Percentiles rank a stretch among this genome's conserved stretches.
These are phyloP conservation scores for Papiliotrema laurentii DNA, from an alignment of 1,284 basidiomycete genomes.

Conservation along the genomic window DNA sequence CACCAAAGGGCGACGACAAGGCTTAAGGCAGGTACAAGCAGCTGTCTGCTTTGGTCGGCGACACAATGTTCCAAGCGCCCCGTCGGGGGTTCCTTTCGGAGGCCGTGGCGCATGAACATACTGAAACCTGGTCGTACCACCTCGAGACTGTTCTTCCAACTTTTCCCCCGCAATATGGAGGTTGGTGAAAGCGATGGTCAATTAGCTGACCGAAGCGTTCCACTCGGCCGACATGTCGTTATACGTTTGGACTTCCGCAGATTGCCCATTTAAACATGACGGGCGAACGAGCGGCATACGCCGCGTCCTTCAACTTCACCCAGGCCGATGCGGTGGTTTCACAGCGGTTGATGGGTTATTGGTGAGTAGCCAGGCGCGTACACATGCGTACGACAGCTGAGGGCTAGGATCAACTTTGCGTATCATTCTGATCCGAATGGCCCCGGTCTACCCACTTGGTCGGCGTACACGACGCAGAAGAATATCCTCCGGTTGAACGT, in stretches of 20 bases:
- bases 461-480: slow-evolving; percentile 21
- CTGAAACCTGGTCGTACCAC: slow-evolving; percentile 34
- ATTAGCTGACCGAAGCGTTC: slow-evolving; percentile 7
- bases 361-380: slow-evolving; percentile 33
- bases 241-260: slow-evolving; percentile 22
- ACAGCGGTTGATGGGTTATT: slow-evolving; percentile 32
- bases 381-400: no score
- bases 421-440: slow-evolving; percentile 36
- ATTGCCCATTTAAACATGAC: not conserved
- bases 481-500: slow-evolving; percentile 28
- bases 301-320: slow-evolving; percentile 14
- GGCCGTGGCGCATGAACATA: slow-evolving; percentile 20
- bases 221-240: slow-evolving; percentile 30
- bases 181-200: not conserved
- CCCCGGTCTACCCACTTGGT: slow-evolving; percentile 30
- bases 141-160: slow-evolving; percentile 23
- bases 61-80: slow-evolving; percentile 30
- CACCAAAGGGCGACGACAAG: no score
- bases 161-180: slow-evolving; percentile 10
- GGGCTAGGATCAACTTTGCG: slow-evolving; percentile 40
- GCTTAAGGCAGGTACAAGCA: slow-evolving; percentile 29
- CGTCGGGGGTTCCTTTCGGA: slow-evolving; percentile 29
- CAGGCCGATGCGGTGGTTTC: slow-evolving; percentile 19
- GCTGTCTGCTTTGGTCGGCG: slow-evolving; percentile 26
- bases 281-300: not conserved